Base-by-base conservation (phyloP, 2,329 filamentous ascomycete genomes). In the Trichoderma sp. region DNA sequence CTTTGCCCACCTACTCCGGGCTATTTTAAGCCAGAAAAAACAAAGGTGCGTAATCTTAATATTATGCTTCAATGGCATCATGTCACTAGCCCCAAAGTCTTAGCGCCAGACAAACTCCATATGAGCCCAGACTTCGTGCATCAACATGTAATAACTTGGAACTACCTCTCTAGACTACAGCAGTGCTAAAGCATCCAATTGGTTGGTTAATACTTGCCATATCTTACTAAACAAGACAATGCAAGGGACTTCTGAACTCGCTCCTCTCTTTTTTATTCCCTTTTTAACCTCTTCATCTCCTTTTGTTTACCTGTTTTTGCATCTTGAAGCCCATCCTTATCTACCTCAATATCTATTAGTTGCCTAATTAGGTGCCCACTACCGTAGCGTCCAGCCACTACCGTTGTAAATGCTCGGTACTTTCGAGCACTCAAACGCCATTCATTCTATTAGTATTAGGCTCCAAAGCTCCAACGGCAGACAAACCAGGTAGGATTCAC, bases 361-460 rank as follows among this genome's bases (percentile, higher is more conserved):
- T 67, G 64, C 64, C 64, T 67, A 58, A 58, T 67, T 67, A 43
- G 64, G 64, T 67, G 64, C 64, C 64, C 53, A 67, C 64, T 58
- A 58, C 51, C 64, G 64, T 39, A 39, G 51, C 51, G 24, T 39
- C 24, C 8, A 7, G 6, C 24, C 32, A 24, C 26, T 58, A 24
- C 7, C 4, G 15, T n/a, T 60, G 4, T 9, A 43, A 43, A 34
- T 28, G 24, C 34, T n/a, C 60, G 24, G 60, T 30, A 63, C 60
- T 63, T 63, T 62, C 58, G 12, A 61, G 4, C n/a, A 18, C 30
- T 26, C 21, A 12, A 26, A 5, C 32, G 34, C 58, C 58, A 18
- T 9, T 28, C 26, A 15, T 15, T 30, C 26, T 28, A n/a, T 8
- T 36, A 36, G 14, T 36, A 36, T 18, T 28, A 57, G 53, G 53